phyloP scores from a whole-genome alignment of 2,329 filamentous ascomycete species.

The Celoporthe dispersa region DNA sequence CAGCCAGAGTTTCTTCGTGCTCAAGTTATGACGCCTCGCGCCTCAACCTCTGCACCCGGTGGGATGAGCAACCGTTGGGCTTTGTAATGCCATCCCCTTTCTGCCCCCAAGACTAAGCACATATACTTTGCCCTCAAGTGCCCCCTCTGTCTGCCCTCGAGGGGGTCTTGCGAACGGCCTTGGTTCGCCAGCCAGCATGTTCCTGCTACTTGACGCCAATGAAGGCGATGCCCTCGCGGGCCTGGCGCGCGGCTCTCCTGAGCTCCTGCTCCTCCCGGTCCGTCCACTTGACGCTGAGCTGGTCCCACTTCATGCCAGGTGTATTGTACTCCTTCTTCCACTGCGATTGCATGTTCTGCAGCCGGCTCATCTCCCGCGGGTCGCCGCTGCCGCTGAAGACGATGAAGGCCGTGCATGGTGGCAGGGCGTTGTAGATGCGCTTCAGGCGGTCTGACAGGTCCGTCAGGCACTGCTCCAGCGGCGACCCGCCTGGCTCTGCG shows the following conservation, averaged over 20 bases:
- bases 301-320: constrained; percentile 67
- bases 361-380: constrained; percentile 66
- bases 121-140: background rate
- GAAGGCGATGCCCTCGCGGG: constrained; percentile 67
- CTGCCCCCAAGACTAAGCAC: too few relatives aligned
- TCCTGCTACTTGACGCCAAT: constrained; percentile 62
- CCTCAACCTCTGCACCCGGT: background rate
- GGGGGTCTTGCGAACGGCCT: background rate
- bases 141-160: too few relatives aligned
- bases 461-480: constrained; percentile 52
- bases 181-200: background rate
- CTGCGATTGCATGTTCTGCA: constrained; percentile 63
- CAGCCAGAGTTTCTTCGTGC: background rate
- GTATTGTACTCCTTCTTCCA: constrained; percentile 69
- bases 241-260: constrained; percentile 58
- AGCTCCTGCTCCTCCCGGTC: constrained; percentile 68
- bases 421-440: constrained; percentile 61
- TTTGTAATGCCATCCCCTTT: too few relatives aligned
- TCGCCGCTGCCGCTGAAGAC: constrained; percentile 70
- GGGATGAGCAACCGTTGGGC: background rate
- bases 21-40: background rate
- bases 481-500: constrained; percentile 27
- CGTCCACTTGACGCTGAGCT: constrained; percentile 70
- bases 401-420: constrained; percentile 68
- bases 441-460: constrained; percentile 54